Base-by-base conservation (phyloP, 208 protist genomes). In the Novymonas esmeraldas region DNA sequence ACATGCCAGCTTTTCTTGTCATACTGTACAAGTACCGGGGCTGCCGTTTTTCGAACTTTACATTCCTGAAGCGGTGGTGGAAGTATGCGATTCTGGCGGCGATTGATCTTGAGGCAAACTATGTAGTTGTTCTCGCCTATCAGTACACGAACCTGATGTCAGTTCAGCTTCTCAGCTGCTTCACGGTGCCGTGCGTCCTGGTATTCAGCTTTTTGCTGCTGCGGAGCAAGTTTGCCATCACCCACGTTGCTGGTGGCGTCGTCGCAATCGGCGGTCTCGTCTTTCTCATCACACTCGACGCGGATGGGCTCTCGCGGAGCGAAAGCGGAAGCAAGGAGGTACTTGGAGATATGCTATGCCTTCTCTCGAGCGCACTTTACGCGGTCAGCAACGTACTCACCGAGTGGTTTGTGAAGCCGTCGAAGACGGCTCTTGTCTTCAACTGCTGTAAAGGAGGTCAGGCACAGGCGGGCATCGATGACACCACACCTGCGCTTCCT, bases 81-180 rank as follows among this genome's bases (percentile, higher is more conserved):
- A 95, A 93, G 42, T 98, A 98, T 24, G 64, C 86, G 3, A 85
- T 97, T 49, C 74, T 98, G 16, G 95, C 84, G 0, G 63, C 98
- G 7, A 80, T 96, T 0, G 97, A 98, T 62, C 66, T 98, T 18
- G 94, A 98, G 48, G 97, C 95, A 1, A 98, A 98, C 66, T 98
- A 90, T 64, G 71, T 95, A 20, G 82, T 98, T 29, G 93, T 98
- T 0, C 81, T 90, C 9, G 97, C 97, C 0, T 98, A 98, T 59
- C 87, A 96, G 45, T 98, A 97, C 70, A 97, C 95, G 3, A 82
- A 94, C 28, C 94, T 98, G 36, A 87, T 95, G 39, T 97, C 89
- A 6, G 84, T 97, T 0, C 89, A 96, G 74, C 76, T 97, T 3
- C 76, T 98, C 6, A 85, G 82, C 42, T 98, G 94, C 57, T 96